Base-by-base conservation (phyloP, 805 yeast species). In the Nakazawaea holstii region DNA sequence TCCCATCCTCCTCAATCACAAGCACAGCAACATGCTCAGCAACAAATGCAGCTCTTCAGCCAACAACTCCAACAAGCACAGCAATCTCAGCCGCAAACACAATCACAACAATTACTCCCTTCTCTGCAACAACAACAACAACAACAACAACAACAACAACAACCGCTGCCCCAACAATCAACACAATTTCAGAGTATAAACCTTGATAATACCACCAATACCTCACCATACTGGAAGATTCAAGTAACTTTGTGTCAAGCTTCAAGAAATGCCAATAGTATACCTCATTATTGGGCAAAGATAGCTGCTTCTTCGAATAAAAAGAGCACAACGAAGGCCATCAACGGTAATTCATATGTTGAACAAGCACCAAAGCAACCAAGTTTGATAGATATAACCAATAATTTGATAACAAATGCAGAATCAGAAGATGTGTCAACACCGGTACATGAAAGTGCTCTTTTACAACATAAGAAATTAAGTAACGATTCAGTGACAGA, bases 271-370 rank as follows among this genome's bases (percentile, higher is more conserved):
- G 76, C 87, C 29, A 79, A 76, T 56, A 17, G 28, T 11, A 63
- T 77, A 26, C 87, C 95, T 3, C 96, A 88, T 65, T 82, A 75
- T 59, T 88, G 87, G 66, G 96, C 96, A 4, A 76, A 95, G 50
- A 80, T 81, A 53, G 90, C 89, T 28, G 96, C 96, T 6, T 69
- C 81, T 11, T 72, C 79, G 5, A 48, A 43, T 31, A 37, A 41
- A 35, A 45, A 50, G 24, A 28, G 28, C 27, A 37, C 43, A 17
- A 29, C 46, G 9, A 46, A 43, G 26, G 27, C 41, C 14, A 31
- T 35, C 8, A 45, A 45, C 24, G 48, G 48, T 4, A 35, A 33
- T n/a, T 39, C 40, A 26, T 39, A 35, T 39, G 20, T 46, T 8
- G 50, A 50, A 9, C 37, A 58, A 27, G 46, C 41, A 8, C 41